phyloP scores from a whole-genome alignment of 306 rosid species.

The Mucuna pruriens region DNA sequence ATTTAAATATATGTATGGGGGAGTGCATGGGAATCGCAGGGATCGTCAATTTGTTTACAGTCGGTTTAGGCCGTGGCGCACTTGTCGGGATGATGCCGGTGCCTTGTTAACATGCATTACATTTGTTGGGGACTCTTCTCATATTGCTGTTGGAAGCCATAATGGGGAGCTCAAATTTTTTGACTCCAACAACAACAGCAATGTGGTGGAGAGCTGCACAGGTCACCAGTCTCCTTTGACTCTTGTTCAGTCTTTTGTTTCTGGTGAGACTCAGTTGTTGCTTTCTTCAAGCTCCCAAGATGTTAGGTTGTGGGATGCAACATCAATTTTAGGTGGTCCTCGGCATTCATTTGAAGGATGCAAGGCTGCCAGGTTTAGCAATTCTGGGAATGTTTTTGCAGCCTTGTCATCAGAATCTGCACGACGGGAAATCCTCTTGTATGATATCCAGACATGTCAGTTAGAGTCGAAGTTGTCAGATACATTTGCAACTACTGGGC shows the following conservation, averaged over 20 bases:
- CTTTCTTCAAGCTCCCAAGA: conserved; percentile 93
- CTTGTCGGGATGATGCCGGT: conserved; percentile 89
- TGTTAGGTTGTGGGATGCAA: conserved; percentile 87
- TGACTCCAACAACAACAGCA: conserved; percentile 74
- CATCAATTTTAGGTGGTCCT: conserved; percentile 78
- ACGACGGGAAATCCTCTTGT: conserved; percentile 80
- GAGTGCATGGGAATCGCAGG: conserved; percentile 92
- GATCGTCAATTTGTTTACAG: conserved; percentile 98
- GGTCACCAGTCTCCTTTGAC: conserved; percentile 93
- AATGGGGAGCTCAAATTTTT: conserved; percentile 89
- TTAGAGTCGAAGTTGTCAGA: conserved; percentile 69
- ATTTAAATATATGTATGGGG: conserved; percentile 76
- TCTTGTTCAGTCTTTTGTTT: conserved; percentile 70
- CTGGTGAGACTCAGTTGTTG: conserved; percentile 76
- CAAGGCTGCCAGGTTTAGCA: conserved; percentile 94
- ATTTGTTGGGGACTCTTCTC: conserved; percentile 87
- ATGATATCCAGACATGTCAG: conserved; percentile 74
- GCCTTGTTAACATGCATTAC: conserved; percentile 84
- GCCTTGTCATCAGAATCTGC: conserved; percentile 75
- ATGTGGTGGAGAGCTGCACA: conserved; percentile 75
- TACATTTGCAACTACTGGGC: conserved; percentile 62
- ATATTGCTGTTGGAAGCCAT: conserved; percentile 88
- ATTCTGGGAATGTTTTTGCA: conserved; percentile 77
- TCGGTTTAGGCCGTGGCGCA: conserved; percentile 95
- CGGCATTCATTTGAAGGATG: conserved; percentile 88